Conservation (phyloP, 2,329 filamentous ascomycete genomes). For the Trichoderma polysporum region DNA sequence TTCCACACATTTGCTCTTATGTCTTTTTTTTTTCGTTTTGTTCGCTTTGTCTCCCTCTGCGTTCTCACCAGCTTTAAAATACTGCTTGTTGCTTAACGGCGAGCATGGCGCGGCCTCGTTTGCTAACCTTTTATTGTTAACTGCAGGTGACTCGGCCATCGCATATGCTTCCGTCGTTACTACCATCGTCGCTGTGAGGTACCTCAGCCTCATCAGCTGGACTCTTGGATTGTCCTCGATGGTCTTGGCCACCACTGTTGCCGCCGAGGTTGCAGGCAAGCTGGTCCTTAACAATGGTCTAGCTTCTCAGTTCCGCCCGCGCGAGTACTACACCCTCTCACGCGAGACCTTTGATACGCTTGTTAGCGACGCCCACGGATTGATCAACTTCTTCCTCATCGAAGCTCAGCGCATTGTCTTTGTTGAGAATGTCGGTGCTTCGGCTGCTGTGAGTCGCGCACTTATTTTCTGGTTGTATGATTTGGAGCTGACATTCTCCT, state of each 20-base stretch:
- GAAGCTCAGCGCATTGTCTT: slow-evolving; percentile 68
- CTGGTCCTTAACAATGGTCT: slow-evolving; percentile 60
- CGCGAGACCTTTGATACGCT: slow-evolving; percentile 60
- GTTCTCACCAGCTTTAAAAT: background rate
- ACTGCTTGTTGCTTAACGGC: background rate
- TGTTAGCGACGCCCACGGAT: slow-evolving; percentile 64
- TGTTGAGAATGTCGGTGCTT: slow-evolving; percentile 64
- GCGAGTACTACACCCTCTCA: slow-evolving; percentile 65
- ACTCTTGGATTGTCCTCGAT: slow-evolving; percentile 65
- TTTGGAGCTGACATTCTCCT: background rate
- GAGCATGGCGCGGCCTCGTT: background rate
- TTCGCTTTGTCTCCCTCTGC: background rate
- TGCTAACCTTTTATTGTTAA: slow-evolving; percentile 21
- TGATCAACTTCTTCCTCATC: slow-evolving; percentile 71
- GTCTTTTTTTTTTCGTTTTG: background rate
- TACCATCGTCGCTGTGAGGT: slow-evolving; percentile 62
- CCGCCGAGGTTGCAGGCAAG: slow-evolving; percentile 63
- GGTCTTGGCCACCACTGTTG: slow-evolving; percentile 58
- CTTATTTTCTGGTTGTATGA: background rate
- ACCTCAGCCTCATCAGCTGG: slow-evolving; percentile 66
- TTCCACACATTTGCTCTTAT: background rate
- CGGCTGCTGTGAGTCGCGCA: slow-evolving; percentile 53
- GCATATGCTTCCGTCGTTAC: slow-evolving; percentile 59
- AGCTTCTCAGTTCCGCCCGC: slow-evolving; percentile 64
- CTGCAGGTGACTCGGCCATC: slow-evolving; percentile 61